These are phyloP conservation scores for Firmiana major DNA, from an alignment of 345 rosid genomes.

Conservation along the genomic window DNA sequence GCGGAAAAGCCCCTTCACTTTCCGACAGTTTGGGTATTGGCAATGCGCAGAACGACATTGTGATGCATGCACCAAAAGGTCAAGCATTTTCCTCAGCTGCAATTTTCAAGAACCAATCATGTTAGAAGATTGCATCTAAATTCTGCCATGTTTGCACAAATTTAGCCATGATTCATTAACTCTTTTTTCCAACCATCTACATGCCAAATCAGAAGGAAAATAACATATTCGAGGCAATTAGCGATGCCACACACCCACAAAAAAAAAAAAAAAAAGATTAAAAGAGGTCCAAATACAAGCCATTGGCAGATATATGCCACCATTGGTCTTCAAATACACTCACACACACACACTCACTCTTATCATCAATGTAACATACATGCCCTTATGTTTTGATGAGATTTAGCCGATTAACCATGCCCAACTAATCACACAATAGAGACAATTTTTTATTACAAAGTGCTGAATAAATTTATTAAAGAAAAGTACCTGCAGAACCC, in stretches of 20 bases:
- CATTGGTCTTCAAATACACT: no score
- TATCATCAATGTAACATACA: no score
- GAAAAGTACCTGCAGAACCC: constrained; percentile 70
- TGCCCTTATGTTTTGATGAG: not conserved
- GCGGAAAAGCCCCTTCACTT: constrained; percentile 95
- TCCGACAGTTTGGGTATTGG: constrained; percentile 94
- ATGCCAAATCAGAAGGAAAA: not conserved
- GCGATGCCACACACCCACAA: not conserved
- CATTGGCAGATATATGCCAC: no score
- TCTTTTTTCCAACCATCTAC: not conserved
- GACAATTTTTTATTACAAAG: not conserved
- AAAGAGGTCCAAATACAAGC: no score
- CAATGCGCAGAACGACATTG: constrained; percentile 78
- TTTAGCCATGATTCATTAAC: not conserved
- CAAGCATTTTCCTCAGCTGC: constrained; percentile 98
- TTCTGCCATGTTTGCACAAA: not conserved
- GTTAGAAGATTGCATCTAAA: constrained; percentile 3
- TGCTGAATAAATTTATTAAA: not conserved
- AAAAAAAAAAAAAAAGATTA: not conserved
- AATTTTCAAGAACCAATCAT: constrained; percentile 22
- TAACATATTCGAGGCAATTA: not conserved
- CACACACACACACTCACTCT: no score
- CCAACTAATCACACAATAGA: not conserved
- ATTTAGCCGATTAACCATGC: not conserved
- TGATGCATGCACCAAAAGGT: constrained; percentile 97